Base-by-base conservation (phyloP, 768 basidiomycete genomes). In the Hirschioporus abietinus region DNA sequence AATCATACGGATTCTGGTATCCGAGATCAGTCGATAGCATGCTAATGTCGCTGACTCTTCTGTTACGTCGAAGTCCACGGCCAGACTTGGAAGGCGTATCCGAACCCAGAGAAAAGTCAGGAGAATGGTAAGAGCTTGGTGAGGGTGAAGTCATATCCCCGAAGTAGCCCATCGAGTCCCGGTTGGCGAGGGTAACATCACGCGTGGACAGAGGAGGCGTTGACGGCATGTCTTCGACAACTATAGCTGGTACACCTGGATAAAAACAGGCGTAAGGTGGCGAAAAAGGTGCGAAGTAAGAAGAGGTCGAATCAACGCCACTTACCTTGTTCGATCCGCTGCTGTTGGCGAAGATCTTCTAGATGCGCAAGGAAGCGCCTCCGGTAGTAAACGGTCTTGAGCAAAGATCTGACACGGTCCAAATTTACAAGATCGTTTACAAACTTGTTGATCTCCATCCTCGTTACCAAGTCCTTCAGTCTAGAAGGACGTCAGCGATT, bases 341-440 rank as follows among this genome's bases (percentile, higher is more conserved):
- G 70, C 63, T 71, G 65, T n/a, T n/a, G 59, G 8, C 73, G 73
- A 35, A 76, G 78, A 64, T 80, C 74, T 68, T 87, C 84, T 64
- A 82, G 77, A 66, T 79, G 68, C 1, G 79, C 83, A 59, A 92
- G 72, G 78, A 89, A 94, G 65, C 86, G 82, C 57, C 90, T 83
- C 6, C 93, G 87, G 68, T 83, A 84, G 7, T 88, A 85, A 60
- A 94, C 90, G 65, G 89, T 90, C 66, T 83, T 83, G n/a, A 97
- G 78, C 63, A 95, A 75, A 0, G 93, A 94, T 58, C 88, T 84
- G 15, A 96, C 92, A 63, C 88, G 86, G 76, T 96, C 95, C 59
- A 96, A 76, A 72, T 93, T 91, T 57, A 96, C 90, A 9, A 93
- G 82, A 71, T 93, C 93, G 0, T 86, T 87, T 9, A 98, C 93